Evolutionary conservation across 2,329 filamentous ascomycete genomes (phyloP), one percentile per base, ranked within the genome.

Genomic region (Cladosporium sp.): DNA sequence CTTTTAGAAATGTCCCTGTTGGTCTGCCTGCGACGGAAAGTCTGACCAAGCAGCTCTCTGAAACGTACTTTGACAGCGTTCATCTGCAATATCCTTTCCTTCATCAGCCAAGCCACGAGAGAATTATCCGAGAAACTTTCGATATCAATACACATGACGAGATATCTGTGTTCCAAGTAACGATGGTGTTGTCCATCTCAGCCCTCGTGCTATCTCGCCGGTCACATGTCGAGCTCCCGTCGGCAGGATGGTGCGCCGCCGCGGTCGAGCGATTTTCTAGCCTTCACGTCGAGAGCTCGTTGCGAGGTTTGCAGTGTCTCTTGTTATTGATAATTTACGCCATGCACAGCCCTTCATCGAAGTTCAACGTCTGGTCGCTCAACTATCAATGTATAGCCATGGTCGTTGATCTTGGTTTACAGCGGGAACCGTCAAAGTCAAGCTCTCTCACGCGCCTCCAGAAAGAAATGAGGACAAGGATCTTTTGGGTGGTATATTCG

Each of bases 41-140:
- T 7, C 14, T 30, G 28, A 30, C 47, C 4, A 28, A 37, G 34
- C 22, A 51, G 30, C 61, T 71, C 43, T 66, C 69, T 0, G 61
- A 64, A 40, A 73, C 74, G 3, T 76, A 73, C 56, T 76, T 76
- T 54, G 61, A 71, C 34, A 72, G 74, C 20, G 72, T 76, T 11
- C 73, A 75, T 40, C 63, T 70, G 0, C 73, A 75, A 51, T 76
- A 74, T 49, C 73, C 73, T 0, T 75, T 75, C 51, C 62, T 76
- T 1, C 74, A 76, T 57, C 61, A 67, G 15, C 69, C 67, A 3
- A 75, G 72, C 0, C 47, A 51, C 12, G 22, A 22, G 11, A 17
- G 34, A 4, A 30, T 51, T 14, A 51, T 51, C 19, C 8, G 14
- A 12, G 42, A 45, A 2, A 14, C 42, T 22, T 45, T 45, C 42